A percentile compares a stretch with the other conserved stretches of the same genome.
Evolutionary conservation across 305 asterid genomes (phyloP).

Genomic region (Plantago rigida): DNA sequence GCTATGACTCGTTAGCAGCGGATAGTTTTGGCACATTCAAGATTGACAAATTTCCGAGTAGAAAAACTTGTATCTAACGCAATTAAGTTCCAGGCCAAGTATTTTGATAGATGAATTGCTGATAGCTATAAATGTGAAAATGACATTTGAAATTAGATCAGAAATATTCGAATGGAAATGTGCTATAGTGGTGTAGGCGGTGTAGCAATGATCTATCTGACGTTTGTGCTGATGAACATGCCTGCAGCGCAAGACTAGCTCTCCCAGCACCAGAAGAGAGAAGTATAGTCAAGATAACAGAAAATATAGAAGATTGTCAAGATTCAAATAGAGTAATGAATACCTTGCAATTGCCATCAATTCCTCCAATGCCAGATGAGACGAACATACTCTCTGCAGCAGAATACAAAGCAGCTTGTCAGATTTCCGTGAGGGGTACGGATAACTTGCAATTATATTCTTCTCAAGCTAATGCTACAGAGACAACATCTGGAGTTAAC

Average conservation of each 20-base stretch:
- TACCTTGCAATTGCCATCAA: constrained; percentile 14
- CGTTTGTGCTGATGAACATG: constrained; percentile 20
- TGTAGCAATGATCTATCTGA: not conserved
- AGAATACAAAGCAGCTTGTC: not conserved
- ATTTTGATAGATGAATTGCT: not conserved
- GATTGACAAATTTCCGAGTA: too few species aligned
- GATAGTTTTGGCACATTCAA: too few species aligned
- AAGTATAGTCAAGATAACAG: constrained; percentile 42
- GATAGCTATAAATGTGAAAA: not conserved
- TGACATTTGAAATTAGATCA: not conserved
- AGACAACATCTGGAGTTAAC: constrained; percentile 30
- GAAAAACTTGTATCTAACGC: too few species aligned
- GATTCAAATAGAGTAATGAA: constrained; percentile 33
- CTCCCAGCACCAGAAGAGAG: constrained; percentile 91
- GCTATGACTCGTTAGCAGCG: too few species aligned
- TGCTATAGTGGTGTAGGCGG: not conserved
- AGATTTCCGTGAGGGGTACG: too few species aligned
- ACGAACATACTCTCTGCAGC: not conserved
- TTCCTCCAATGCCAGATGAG: not conserved
- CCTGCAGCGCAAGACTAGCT: constrained; percentile 81
- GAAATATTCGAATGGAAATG: not conserved
- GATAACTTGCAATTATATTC: constrained; percentile 51
- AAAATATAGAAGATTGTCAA: constrained; percentile 37
- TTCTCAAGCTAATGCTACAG: constrained; percentile 33
- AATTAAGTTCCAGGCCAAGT: too few species aligned